Conservation (phyloP, 163 green algal genomes). For the Prototheca cutis region DNA sequence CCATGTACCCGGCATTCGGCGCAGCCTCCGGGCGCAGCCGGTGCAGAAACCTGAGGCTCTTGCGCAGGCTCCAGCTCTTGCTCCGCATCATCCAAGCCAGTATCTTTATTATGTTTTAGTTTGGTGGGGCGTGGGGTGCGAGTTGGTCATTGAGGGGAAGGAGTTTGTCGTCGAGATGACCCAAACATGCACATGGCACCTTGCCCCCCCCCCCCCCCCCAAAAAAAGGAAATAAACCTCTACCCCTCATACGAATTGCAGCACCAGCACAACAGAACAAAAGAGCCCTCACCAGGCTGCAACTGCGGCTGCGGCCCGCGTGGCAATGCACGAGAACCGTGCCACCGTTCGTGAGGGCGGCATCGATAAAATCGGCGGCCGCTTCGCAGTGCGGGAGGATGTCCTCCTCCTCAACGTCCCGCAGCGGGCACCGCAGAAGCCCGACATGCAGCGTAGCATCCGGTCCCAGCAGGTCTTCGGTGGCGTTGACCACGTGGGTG, state of each 20-base stretch:
- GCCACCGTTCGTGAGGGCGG: constrained; percentile 25
- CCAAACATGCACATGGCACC: too few relatives aligned
- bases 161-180: too few relatives aligned
- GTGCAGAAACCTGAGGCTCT: constrained; percentile 20
- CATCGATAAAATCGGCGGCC: constrained; percentile 58
- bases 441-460: constrained; percentile 5
- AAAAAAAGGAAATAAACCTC: too few relatives aligned
- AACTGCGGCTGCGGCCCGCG: constrained; percentile 61
- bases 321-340: constrained; percentile 79
- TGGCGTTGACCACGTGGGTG: constrained; percentile 87
- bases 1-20: constrained; percentile 46
- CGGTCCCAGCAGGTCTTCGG: constrained; percentile 26
- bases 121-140: too few relatives aligned
- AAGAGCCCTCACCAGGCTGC: constrained; percentile 46
- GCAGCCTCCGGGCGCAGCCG: constrained; percentile 17
- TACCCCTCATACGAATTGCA: too few relatives aligned
- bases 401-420: constrained; percentile 48
- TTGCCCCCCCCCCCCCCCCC: too few relatives aligned
- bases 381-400: constrained; percentile 48
- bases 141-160: too few relatives aligned
- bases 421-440: constrained; percentile 14
- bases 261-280: too few relatives aligned
- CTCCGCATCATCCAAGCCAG: constrained; percentile 54
- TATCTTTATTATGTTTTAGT: too few relatives aligned
- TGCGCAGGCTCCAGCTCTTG: constrained; percentile 28